These are phyloP conservation scores for Penicillium herquei DNA, from an alignment of 495 filamentous ascomycete genomes.

Conservation along the genomic window DNA sequence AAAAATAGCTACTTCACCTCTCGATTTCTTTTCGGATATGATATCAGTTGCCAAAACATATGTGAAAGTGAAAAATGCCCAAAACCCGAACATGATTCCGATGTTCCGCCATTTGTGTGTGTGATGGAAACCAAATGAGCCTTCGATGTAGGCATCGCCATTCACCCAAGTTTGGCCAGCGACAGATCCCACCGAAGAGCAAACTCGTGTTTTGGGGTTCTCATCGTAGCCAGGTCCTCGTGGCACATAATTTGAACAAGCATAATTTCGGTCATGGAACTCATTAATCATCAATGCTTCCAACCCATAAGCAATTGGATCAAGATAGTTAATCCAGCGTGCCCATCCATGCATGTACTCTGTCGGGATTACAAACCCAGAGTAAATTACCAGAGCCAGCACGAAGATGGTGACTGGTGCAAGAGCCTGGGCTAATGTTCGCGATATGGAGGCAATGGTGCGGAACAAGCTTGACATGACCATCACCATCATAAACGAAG, in stretches of 20 bases:
- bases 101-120: conserved; percentile 12
- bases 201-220: neutral
- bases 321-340: conserved; percentile 82
- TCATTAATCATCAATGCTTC: conserved; percentile 90
- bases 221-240: neutral
- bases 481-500: conserved; percentile 64
- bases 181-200: neutral
- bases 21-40: neutral
- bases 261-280: conserved; percentile 64
- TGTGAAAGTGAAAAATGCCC: neutral
- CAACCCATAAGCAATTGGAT: conserved; percentile 84
- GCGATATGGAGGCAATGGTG: conserved; percentile 39
- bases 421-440: conserved; percentile 79
- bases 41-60: conserved; percentile 6
- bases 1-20: conserved; percentile 1
- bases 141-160: conserved; percentile 12
- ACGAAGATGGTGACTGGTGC: conserved; percentile 79
- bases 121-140: neutral
- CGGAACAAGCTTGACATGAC: conserved; percentile 77
- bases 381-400: conserved; percentile 79
- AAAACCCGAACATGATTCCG: conserved; percentile 8
- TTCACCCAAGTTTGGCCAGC: conserved; percentile 2
- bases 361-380: conserved; percentile 81
- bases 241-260: conserved; percentile 51
- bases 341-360: conserved; percentile 73